Percentiles rank a stretch among this genome's conserved stretches.
phyloP scores from a whole-genome alignment of 2,329 filamentous ascomycete species.

The Allantophomopsis cytisporea region DNA sequence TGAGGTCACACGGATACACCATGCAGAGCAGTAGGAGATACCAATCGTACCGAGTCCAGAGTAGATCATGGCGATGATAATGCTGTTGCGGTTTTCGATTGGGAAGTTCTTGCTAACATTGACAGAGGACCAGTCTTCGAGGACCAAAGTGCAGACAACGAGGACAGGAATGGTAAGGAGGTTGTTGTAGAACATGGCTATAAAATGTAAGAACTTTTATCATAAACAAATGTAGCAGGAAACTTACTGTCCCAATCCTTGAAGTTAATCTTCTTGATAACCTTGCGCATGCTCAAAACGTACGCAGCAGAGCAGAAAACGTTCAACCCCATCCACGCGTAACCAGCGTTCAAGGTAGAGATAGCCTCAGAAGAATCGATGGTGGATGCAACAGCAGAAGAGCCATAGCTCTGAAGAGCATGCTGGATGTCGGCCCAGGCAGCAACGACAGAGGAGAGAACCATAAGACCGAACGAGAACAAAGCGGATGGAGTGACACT shows the following conservation, averaged over 20 bases:
- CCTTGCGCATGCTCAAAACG: constrained; percentile 87
- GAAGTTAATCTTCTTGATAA: constrained; percentile 99
- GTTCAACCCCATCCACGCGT: constrained; percentile 96
- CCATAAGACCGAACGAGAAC: constrained; percentile 93
- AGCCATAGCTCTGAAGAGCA: constrained; percentile 51
- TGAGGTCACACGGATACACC: constrained; percentile 95
- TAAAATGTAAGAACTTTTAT: neutral
- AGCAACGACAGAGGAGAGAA: constrained; percentile 83
- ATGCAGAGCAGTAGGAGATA: constrained; percentile 98
- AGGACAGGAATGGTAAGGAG: constrained; percentile 90
- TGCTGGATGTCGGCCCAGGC: constrained; percentile 96
- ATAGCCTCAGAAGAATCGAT: constrained; percentile 58
- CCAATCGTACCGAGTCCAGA: constrained; percentile 89
- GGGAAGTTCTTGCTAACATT: constrained; percentile 89
- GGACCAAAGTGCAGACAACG: constrained; percentile 63
- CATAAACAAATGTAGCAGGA: neutral
- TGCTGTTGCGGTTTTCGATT: constrained; percentile 58
- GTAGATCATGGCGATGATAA: constrained; percentile 83
- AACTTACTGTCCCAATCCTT: constrained; percentile 97
- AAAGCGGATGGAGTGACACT: constrained; percentile 77
- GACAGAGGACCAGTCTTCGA: constrained; percentile 81
- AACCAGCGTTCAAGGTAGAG: constrained; percentile 84
- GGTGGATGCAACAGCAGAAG: constrained; percentile 18
- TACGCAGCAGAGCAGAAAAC: constrained; percentile 90
- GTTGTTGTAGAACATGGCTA: constrained; percentile 99